These are phyloP conservation scores for Colletotrichum salicis DNA, from an alignment of 2,329 filamentous ascomycete species.

Conservation along the genomic window DNA sequence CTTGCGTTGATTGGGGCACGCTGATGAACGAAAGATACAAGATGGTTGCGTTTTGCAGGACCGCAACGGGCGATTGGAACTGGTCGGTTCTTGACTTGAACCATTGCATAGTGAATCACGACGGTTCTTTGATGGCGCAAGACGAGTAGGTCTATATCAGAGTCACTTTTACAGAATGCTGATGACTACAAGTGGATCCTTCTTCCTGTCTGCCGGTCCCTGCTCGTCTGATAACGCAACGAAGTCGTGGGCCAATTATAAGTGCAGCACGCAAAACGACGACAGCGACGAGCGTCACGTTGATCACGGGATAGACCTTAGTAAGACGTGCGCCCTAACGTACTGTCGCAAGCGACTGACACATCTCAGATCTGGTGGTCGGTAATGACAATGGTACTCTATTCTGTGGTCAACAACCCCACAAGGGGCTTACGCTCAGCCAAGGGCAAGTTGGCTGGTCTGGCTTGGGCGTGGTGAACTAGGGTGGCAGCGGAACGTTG, in stretches of 20 bases:
- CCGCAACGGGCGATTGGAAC: background rate
- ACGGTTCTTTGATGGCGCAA: background rate
- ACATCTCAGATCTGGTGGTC: background rate
- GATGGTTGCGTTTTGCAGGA: background rate
- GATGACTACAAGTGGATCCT: background rate
- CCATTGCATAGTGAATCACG: background rate
- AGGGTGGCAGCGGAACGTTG: background rate
- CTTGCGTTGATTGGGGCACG: background rate
- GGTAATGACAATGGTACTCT: background rate
- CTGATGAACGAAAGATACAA: background rate
- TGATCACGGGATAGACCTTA: conserved; percentile 3
- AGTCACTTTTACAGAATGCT: background rate
- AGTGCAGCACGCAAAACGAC: background rate
- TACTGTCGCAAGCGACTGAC: background rate
- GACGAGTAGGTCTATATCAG: background rate
- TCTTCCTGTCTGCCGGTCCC: background rate
- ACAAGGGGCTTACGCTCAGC: background rate
- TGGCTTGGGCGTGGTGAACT: background rate
- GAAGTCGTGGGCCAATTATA: conserved; percentile 1
- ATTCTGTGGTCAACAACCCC: background rate
- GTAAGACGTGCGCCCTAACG: background rate
- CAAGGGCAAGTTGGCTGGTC: background rate
- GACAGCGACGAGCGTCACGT: background rate
- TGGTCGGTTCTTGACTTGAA: conserved; percentile 8
- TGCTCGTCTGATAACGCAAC: background rate